Evolutionary conservation across 169 alveolate species (phyloP).

Genomic region (Theileria orientalis): DNA sequence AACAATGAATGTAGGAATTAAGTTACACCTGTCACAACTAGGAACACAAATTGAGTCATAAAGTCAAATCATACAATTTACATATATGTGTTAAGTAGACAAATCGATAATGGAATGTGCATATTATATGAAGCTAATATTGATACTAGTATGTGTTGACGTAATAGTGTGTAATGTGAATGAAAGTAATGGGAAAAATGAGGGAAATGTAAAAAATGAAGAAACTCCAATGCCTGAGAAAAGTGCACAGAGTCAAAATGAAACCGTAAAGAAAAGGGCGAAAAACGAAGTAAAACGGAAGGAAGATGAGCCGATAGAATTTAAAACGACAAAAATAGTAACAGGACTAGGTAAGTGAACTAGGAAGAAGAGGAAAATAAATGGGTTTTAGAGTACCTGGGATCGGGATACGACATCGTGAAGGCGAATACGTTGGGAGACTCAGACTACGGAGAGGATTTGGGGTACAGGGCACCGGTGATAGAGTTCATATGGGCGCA

Average conservation of each 20-base stretch:
- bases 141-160: neutral
- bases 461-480: constrained; percentile 62
- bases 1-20: constrained; percentile 62
- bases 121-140: neutral
- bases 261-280: neutral
- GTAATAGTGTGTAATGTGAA: neutral
- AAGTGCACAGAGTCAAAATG: too few species aligned
- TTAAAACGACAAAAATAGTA: constrained; percentile 47
- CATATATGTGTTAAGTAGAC: neutral
- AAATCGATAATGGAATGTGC: too few species aligned
- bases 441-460: constrained; percentile 56
- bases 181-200: neutral
- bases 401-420: constrained; percentile 58
- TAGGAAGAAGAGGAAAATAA: too few species aligned
- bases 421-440: constrained; percentile 50
- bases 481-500: constrained; percentile 59
- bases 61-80: neutral
- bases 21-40: constrained; percentile 57
- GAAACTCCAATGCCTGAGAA: neutral
- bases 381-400: constrained; percentile 49
- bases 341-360: constrained; percentile 50
- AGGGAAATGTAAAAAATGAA: too few species aligned
- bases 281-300: neutral
- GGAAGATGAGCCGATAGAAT: constrained; percentile 10
- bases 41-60: constrained; percentile 36